phyloP scores from a whole-genome alignment of 805 yeast genomes.

The Barnettozyma siamensis region DNA sequence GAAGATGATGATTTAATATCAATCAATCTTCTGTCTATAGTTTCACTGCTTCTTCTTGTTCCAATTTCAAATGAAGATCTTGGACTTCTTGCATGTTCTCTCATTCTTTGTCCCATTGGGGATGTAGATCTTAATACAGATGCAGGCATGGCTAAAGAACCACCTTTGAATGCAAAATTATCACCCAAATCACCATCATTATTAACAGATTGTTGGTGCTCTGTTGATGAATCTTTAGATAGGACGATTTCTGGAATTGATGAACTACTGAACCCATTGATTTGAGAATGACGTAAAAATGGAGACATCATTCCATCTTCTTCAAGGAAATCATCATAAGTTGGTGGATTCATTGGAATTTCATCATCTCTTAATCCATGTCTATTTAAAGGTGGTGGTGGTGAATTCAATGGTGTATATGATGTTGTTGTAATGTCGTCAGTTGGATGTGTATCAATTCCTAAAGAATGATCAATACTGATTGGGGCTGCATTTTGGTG shows the following conservation, averaged over 20 bases:
- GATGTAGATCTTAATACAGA: slow-evolving; percentile 30
- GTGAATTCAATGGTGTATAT: slow-evolving; percentile 7
- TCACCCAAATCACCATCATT: slow-evolving; percentile 26
- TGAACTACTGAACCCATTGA: neutral
- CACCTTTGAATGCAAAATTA: slow-evolving; percentile 28
- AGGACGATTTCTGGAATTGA: slow-evolving; percentile 3
- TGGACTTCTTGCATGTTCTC: slow-evolving; percentile 16
- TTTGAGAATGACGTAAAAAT: slow-evolving; percentile 1
- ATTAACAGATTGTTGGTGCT: neutral
- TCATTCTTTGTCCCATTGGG: slow-evolving; percentile 20
- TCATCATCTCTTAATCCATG: slow-evolving; percentile 5
- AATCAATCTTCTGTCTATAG: slow-evolving; percentile 6
- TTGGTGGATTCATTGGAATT: slow-evolving; percentile 30
- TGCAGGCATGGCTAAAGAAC: slow-evolving; percentile 29
- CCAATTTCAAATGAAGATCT: slow-evolving; percentile 10
- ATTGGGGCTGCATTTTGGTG: neutral
- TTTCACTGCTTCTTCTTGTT: slow-evolving; percentile 8
- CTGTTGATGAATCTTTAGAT: neutral
- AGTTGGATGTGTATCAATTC: too few species aligned
- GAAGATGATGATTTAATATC: slow-evolving; percentile 1
- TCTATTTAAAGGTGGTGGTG: slow-evolving; percentile 3
- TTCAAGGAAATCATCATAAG: slow-evolving; percentile 27
- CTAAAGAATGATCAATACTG: neutral
- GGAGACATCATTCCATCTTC: slow-evolving; percentile 10
- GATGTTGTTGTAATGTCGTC: too few species aligned